Percentiles rank a stretch among this genome's conserved stretches.
phyloP scores from a whole-genome alignment of 768 basidiomycete species.

The Boletus subparvulus region DNA sequence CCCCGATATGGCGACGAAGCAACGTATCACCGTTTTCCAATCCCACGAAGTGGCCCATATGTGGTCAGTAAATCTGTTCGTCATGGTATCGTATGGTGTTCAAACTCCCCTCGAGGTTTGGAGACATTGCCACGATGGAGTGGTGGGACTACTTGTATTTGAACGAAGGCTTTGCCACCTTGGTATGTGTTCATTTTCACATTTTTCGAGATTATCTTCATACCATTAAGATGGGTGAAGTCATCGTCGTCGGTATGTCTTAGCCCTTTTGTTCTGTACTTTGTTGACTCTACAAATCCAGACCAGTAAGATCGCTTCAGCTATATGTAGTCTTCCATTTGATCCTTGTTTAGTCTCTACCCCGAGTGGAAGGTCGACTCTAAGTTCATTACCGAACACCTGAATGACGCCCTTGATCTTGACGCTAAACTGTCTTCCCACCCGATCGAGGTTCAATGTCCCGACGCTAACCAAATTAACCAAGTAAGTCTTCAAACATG shows the following conservation, averaged over 20 bases:
- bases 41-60: conserved; percentile 87
- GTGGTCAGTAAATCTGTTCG: conserved; percentile 47
- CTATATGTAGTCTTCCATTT: background rate
- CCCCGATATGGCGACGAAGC: conserved; percentile 70
- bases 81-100: background rate
- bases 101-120: conserved; percentile 56
- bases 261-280: background rate
- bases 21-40: conserved; percentile 73
- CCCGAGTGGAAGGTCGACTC: conserved; percentile 87
- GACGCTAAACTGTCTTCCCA: conserved; percentile 89
- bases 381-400: conserved; percentile 75
- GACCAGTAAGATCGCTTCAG: conserved; percentile 48
- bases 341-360: conserved; percentile 49
- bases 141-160: conserved; percentile 89
- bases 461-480: conserved; percentile 82
- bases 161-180: conserved; percentile 87
- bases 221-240: conserved; percentile 72
- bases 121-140: conserved; percentile 90
- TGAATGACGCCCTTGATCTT: conserved; percentile 73
- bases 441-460: conserved; percentile 89
- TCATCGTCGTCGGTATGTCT: conserved; percentile 69
- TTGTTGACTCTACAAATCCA: conserved; percentile 25
- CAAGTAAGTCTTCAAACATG: conserved; percentile 42
- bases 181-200: conserved; percentile 47
- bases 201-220: background rate